Evolutionary conservation across 2,329 filamentous ascomycete species (phyloP).

Genomic region (Fusarium nodosum): DNA sequence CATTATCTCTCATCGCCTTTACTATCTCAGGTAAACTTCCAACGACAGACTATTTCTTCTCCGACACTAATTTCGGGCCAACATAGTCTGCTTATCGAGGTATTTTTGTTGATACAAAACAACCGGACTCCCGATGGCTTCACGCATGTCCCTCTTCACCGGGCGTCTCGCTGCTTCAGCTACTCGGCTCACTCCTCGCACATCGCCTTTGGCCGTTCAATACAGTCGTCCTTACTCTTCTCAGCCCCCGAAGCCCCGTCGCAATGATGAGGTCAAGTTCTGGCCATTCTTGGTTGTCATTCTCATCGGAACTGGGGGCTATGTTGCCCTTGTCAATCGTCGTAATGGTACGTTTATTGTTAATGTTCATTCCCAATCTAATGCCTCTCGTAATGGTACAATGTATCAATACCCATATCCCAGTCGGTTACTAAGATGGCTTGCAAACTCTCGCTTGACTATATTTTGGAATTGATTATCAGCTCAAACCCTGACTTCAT

Average conservation of each 20-base stretch:
- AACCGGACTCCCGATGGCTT: conserved; percentile 49
- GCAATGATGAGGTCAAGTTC: conserved; percentile 64
- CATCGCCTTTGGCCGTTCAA: conserved; percentile 35
- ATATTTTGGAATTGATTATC: background rate
- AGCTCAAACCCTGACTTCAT: conserved; percentile 10
- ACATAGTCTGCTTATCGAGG: background rate
- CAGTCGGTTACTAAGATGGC: background rate
- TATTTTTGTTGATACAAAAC: background rate
- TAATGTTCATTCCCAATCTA: background rate
- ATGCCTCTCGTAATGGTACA: background rate
- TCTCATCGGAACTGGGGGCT: conserved; percentile 62
- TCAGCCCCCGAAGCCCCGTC: conserved; percentile 55
- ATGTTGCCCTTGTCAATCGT: conserved; percentile 64
- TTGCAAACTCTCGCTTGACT: background rate
- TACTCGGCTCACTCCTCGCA: conserved; percentile 38
- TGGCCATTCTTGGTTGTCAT: conserved; percentile 70
- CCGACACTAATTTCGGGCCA: background rate
- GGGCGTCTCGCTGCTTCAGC: conserved; percentile 47
- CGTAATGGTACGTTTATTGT: conserved; percentile 60
- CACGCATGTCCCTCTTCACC: conserved; percentile 50
- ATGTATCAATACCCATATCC: background rate
- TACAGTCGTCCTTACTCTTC: conserved; percentile 59
- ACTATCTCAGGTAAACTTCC: background rate
- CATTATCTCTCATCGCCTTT: conserved; percentile 4
- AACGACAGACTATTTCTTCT: background rate